phyloP scores from a whole-genome alignment of 2,329 filamentous ascomycete genomes.

The Phialophora chinensis region DNA sequence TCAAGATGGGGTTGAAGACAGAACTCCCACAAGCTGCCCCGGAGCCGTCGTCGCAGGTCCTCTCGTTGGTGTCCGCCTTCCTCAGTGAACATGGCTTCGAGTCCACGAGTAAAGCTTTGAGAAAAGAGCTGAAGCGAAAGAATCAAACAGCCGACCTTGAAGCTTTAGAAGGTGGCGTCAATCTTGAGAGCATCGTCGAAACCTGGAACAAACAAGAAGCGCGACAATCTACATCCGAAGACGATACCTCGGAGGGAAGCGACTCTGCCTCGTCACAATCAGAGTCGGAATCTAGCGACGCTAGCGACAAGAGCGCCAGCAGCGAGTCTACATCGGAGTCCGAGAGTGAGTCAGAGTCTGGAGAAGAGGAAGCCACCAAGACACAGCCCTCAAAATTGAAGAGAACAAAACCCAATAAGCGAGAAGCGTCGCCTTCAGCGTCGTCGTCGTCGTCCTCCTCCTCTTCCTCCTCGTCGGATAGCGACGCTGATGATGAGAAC shows the following conservation, averaged over 20 bases:
- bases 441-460: conserved; percentile 45
- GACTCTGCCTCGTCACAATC: conserved; percentile 21
- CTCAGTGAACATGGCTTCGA: conserved; percentile 70
- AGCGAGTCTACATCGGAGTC: conserved; percentile 41
- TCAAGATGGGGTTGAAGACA: conserved; percentile 36
- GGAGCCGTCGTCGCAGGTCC: conserved; percentile 63
- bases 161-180: conserved; percentile 5
- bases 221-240: conserved; percentile 6
- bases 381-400: conserved; percentile 44
- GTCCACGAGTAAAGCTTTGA: conserved; percentile 66
- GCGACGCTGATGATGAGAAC: conserved; percentile 59
- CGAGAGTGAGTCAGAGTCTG: conserved; percentile 1
- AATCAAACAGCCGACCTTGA: conserved; percentile 28
- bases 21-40: conserved; percentile 41
- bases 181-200: conserved; percentile 16
- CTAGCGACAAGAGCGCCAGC: conserved; percentile 40
- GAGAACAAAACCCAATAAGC: conserved; percentile 42
- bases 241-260: conserved; percentile 25
- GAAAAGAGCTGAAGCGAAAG: conserved; percentile 51
- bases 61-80: conserved; percentile 71
- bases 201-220: conserved; percentile 15
- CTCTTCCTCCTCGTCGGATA: conserved; percentile 51
- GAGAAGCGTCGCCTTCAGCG: conserved; percentile 32
- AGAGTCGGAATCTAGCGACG: conserved; percentile 36
- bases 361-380: conserved; percentile 49